Evolutionary conservation across 2,329 filamentous ascomycete species (phyloP), one percentile per base, ranked within the genome.

Genomic region (Alternaria postmessia): DNA sequence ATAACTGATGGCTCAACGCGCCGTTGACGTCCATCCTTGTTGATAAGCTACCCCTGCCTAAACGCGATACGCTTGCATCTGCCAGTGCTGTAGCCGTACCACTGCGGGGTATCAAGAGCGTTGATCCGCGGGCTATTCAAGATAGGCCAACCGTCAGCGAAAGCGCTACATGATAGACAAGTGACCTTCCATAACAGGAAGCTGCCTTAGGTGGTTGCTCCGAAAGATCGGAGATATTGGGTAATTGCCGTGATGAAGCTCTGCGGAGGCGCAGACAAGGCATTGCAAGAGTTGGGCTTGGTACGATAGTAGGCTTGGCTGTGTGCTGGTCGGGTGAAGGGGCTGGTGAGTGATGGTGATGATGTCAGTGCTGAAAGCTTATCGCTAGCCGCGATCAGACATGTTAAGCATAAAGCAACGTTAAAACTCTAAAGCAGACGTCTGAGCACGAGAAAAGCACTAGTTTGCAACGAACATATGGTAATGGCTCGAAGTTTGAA

Each of bases 111-210:
- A 55, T 51, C 30, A 39, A 26, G 41, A 32, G 38, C 16, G 43
- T 48, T 59, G 60, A 66, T 61, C 62, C 44, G 59, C 57, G 47
- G 59, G n/a, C 20, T 43, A 41, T 36, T 57, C 41, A 51, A 57
- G 62, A 67, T 66, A 68, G 57, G 62, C 47, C 44, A 46, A 14
- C 38, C 12, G 20, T 49, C 46, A 36, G 52, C 39, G 20, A 24
- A 24, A 42, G 59, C 51, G 53, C 51, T 54, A 44, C 61, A 63
- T 63, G 62, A 64, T 66, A 44, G 61, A 62, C 61, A 62, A 32
- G 4, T 12, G 26, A 22, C 26, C 49, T 67, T 46, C 69, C 67
- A n/a, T 39, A 70, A 62, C 22, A 62, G 68, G 69, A 69, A 72
- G 69, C 65, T 68, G 58, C 34, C n/a, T 47, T 52, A 24, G 22